Evolutionary conservation across 257 asterid species (phyloP), one percentile per base, ranked within the genome.

Genomic region (Echites panduratus): DNA sequence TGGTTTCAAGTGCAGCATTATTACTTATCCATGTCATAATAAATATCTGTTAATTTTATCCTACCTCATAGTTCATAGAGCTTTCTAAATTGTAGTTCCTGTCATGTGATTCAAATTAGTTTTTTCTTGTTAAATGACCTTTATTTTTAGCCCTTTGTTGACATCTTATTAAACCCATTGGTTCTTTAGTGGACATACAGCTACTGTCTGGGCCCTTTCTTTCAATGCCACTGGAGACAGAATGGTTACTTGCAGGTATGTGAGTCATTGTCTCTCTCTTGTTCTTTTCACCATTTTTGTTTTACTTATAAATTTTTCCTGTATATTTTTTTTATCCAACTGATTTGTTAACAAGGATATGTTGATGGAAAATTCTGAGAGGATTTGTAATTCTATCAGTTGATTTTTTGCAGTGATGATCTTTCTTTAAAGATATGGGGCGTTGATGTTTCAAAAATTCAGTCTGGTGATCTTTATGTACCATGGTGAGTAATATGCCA

Each of bases 171-270:
- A 70, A 48, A 65, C 40, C 57, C 16, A 6, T 66, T 72, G 56
- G 58, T 72, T 70, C 79, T 66, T 70, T 82, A 93, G 98, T 68
- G 97, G 98, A 13, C 98, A 93, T 78, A 81, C 88, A 63, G 82
- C 98, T 79, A 92, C 98, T 2, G 94, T 90, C 67, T 95, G 98
- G 98, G 95, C 96, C 63, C 76, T 95, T 68, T 83, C 96, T 75
- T 89, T 87, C 78, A 85, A 89, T 79, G 75, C 83, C 75, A 74
- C 50, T 40, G 99, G 98, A 76, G 94, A 81, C 85, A 89, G 84
- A 90, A 90, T 95, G 98, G 97, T 82, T 76, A 84, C 97, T 66
- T 95, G 98, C 83, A 90, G 99, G 99, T 90, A 86, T 76, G 89
- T 79, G 5, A 12, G 6, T 68, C 54, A 41, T 44, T 77, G 66